These are phyloP conservation scores for Aureobasidium sp. DNA, from an alignment of 2,329 filamentous ascomycete genomes.

Conservation along the genomic window DNA sequence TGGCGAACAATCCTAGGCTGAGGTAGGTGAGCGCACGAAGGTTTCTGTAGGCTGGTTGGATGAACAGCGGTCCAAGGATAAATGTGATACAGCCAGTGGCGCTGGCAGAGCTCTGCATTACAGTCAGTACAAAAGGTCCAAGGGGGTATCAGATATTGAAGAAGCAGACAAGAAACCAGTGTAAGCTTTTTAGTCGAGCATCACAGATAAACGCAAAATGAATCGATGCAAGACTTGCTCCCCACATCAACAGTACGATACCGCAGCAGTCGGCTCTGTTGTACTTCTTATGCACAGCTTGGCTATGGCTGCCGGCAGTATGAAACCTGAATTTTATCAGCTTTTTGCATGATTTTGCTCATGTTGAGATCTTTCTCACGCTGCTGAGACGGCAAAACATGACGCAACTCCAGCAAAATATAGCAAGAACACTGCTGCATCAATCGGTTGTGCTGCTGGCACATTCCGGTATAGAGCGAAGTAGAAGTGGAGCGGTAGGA, in stretches of 20 bases:
- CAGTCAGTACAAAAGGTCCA: too few relatives aligned
- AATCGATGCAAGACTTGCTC: slow-evolving; percentile 19
- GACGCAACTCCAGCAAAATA: slow-evolving; percentile 19
- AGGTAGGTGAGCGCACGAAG: slow-evolving; percentile 19
- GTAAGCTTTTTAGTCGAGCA: slow-evolving; percentile 8
- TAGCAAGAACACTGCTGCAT: slow-evolving; percentile 17
- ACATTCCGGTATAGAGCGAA: neutral
- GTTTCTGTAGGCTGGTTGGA: slow-evolving; percentile 15
- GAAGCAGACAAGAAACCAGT: slow-evolving; percentile 17
- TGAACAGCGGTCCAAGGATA: slow-evolving; percentile 18
- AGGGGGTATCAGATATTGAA: too few relatives aligned
- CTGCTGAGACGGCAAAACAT: slow-evolving; percentile 19
- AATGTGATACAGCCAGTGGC: slow-evolving; percentile 18
- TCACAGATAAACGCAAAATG: slow-evolving; percentile 19
- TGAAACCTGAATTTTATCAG: slow-evolving; percentile 13
- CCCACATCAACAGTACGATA: slow-evolving; percentile 21
- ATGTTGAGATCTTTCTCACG: neutral
- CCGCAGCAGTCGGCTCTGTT: slow-evolving; percentile 19
- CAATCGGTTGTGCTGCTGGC: slow-evolving; percentile 8
- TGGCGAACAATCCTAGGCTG: slow-evolving; percentile 18
- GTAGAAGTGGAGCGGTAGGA: slow-evolving; percentile 19
- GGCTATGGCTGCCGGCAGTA: slow-evolving; percentile 17
- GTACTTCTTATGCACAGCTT: slow-evolving; percentile 8
- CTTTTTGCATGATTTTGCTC: neutral
- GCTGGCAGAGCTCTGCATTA: slow-evolving; percentile 7